Percentiles rank a stretch among this genome's conserved stretches.
Conservation (phyloP, 257 asterid species). For the Lycium barbarum region DNA sequence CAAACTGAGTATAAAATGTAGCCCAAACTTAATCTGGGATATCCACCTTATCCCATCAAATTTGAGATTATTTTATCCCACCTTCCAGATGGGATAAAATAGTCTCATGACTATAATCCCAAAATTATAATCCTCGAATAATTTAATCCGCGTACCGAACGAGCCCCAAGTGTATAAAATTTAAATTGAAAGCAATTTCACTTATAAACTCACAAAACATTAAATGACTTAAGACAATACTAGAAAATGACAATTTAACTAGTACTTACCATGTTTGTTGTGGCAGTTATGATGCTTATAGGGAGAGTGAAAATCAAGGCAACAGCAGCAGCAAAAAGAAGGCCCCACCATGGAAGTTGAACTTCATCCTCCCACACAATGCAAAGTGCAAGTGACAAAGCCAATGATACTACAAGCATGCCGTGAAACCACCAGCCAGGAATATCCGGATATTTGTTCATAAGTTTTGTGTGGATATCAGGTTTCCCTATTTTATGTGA, state of each 20-base stretch:
- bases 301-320: constrained; percentile 27
- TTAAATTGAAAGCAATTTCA: background rate
- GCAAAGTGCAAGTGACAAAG: constrained; percentile 5
- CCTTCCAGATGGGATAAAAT: too few relatives aligned
- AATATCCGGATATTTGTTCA: constrained; percentile 25
- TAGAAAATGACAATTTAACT: background rate
- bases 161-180: too few relatives aligned
- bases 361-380: constrained; percentile 1
- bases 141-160: too few relatives aligned
- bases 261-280: constrained; percentile 27
- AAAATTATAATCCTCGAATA: too few relatives aligned
- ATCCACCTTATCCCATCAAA: too few relatives aligned
- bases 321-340: constrained; percentile 25
- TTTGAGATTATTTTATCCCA: too few relatives aligned
- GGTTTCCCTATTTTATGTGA: background rate
- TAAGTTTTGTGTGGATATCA: constrained; percentile 28
- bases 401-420: background rate
- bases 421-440: constrained; percentile 32
- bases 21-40: too few relatives aligned
- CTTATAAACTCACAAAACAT: background rate
- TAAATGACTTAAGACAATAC: too few relatives aligned
- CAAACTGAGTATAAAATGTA: too few relatives aligned
- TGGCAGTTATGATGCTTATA: constrained; percentile 26
- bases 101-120: too few relatives aligned
- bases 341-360: constrained; percentile 31